Evolutionary conservation across 1,284 basidiomycete species (phyloP), one percentile per base, ranked within the genome.

Genomic region (Cryptococcus deneoformans): DNA sequence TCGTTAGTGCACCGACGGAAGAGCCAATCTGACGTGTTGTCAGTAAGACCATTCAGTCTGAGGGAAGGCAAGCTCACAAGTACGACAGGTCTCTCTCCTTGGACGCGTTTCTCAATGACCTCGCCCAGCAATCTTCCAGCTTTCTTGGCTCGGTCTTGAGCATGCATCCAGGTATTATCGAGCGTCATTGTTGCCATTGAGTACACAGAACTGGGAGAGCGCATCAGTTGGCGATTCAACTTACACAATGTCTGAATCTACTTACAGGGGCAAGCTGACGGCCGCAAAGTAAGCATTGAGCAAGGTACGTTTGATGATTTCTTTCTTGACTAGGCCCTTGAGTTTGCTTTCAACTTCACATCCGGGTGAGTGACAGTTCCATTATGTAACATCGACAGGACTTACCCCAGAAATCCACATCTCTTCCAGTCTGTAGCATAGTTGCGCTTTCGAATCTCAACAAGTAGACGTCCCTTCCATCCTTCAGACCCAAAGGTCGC

Each of bases 231-330:
- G 8, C 16, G 20, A 10, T 14, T 24, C 20, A 29, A 50, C 77
- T 44, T 73, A 67, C 16, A 50, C 3, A 3, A 5, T 29, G 29
- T 29, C 36, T 11, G 29, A n/a, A n/a, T 1, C 40, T 34, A 61
- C 69, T 65, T 53, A 75, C 68, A 82, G 59, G 0, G 82, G 82
- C 5, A 83, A 64, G 8, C 81, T 78, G 52, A 84, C 77, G 3
- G 82, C 83, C 0, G 79, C 79, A 50, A 82, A 79, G 50, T 82
- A 81, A 3, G 82, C 82, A 8, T 72, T 75, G 47, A 83, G 69
- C 0, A 80, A 77, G 0, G 82, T 84, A n/a, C 78, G 74, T 64
- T 83, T 83, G 67, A 84, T 75, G 56, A 83, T 73, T 61, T 83
- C 79, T 20, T 68, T 71, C 42, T 77, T 77, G 24, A 78, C 72